Evolutionary conservation across 805 yeast genomes (phyloP).

Genomic region (Metschnikowia colocasiae): DNA sequence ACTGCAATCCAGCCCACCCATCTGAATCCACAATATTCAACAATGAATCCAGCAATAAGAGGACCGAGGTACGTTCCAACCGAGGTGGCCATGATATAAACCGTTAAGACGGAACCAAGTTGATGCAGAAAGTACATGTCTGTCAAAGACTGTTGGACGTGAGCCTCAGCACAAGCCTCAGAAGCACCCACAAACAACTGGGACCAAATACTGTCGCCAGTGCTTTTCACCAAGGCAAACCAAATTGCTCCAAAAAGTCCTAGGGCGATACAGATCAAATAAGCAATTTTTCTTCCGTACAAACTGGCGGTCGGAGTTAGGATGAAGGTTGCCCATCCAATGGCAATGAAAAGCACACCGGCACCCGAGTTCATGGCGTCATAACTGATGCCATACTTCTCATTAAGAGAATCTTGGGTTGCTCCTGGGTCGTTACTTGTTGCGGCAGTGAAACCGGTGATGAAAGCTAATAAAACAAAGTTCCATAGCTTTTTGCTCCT

Average conservation of each 20-base stretch:
- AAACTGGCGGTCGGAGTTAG: conserved; percentile 66
- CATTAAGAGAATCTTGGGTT: conserved; percentile 62
- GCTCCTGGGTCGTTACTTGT: conserved; percentile 74
- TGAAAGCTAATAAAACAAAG: conserved; percentile 43
- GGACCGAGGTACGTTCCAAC: conserved; percentile 81
- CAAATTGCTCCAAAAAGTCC: conserved; percentile 67
- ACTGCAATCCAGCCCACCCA: conserved; percentile 82
- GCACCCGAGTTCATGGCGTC: conserved; percentile 76
- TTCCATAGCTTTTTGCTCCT: conserved; percentile 34
- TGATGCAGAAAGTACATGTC: conserved; percentile 79
- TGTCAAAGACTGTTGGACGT: conserved; percentile 61
- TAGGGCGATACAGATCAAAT: conserved; percentile 53
- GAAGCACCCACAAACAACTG: conserved; percentile 77
- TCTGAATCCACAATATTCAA: conserved; percentile 57
- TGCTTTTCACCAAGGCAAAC: conserved; percentile 56
- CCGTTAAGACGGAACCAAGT: conserved; percentile 65
- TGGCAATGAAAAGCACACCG: conserved; percentile 68
- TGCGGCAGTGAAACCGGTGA: conserved; percentile 68
- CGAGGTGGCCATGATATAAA: conserved; percentile 70
- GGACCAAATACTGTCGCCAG: conserved; percentile 69
- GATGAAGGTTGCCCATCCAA: conserved; percentile 61
- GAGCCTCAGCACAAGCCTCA: conserved; percentile 75
- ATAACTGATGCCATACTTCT: conserved; percentile 59
- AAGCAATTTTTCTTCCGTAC: conserved; percentile 65
- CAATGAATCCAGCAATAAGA: conserved; percentile 69